A percentile compares a stretch with the other conserved stretches of the same genome.
phyloP scores from a whole-genome alignment of 371 early-diverging fungal genomes.

The Mortierella sp. region DNA sequence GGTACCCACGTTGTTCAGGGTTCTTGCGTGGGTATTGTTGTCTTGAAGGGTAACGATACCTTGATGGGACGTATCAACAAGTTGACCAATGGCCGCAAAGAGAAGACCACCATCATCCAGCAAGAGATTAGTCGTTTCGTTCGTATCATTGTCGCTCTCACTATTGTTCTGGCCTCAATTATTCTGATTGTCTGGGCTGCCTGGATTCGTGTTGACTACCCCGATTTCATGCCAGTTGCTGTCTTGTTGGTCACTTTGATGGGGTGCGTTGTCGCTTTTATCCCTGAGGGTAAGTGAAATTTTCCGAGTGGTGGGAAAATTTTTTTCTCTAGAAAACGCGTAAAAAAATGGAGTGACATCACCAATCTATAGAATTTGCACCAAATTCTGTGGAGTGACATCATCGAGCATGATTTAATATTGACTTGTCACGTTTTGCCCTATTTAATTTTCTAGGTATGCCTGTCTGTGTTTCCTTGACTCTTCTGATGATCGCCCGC shows the following conservation, averaged over 20 bases:
- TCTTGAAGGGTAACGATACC: conserved; percentile 71
- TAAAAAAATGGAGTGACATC: conserved; percentile 18
- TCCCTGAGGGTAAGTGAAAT: conserved; percentile 70
- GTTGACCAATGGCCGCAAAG: conserved; percentile 60
- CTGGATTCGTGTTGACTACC: conserved; percentile 63
- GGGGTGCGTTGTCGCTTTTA: conserved; percentile 77
- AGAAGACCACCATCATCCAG: conserved; percentile 71
- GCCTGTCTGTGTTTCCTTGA: conserved; percentile 69
- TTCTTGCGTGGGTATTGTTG: conserved; percentile 71
- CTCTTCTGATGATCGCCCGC: conserved; percentile 67
- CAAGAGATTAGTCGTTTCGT: conserved; percentile 78
- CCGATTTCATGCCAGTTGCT: conserved; percentile 65
- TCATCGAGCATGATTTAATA: neutral
- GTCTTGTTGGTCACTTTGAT: conserved; percentile 78
- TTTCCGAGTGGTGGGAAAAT: neutral
- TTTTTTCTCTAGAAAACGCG: conserved; percentile 4
- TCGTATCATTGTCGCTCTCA: conserved; percentile 71
- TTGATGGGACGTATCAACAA: conserved; percentile 80
- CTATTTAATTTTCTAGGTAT: conserved; percentile 42
- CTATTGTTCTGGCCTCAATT: conserved; percentile 64
- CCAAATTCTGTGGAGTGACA: conserved; percentile 2
- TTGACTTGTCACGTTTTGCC: conserved; percentile 3
- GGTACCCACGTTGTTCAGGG: conserved; percentile 76
- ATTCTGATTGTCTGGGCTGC: conserved; percentile 67
- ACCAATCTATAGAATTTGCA: neutral